Percentiles rank a stretch among this genome's conserved stretches.
phyloP scores from a whole-genome alignment of 805 yeast species.

The Hanseniaspora hatyaiensis region DNA sequence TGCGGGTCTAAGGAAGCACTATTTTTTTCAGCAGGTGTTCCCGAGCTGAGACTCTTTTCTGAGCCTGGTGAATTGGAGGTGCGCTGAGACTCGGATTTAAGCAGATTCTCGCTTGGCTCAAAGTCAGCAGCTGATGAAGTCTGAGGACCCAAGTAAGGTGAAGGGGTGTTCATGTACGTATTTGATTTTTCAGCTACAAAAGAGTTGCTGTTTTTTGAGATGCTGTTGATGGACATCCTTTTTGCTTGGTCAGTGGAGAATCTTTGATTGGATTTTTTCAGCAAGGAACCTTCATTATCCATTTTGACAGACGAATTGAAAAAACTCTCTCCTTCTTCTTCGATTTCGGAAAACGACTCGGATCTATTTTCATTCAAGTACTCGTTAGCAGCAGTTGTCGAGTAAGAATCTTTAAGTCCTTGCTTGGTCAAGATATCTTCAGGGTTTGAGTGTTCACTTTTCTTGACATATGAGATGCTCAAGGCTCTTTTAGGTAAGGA shows the following conservation, averaged over 20 bases:
- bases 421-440: too few relatives aligned
- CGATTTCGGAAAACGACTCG: neutral
- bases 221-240: slow-evolving; percentile 3
- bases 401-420: neutral
- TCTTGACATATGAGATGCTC: slow-evolving; percentile 6
- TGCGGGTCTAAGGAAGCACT: neutral
- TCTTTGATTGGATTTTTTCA: neutral
- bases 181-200: too few relatives aligned
- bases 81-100: neutral
- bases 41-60: neutral
- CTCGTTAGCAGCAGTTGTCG: neutral
- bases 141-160: too few relatives aligned
- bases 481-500: slow-evolving; percentile 7
- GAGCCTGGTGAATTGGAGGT: neutral
- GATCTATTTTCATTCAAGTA: neutral
- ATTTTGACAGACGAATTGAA: neutral
- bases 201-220: neutral
- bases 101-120: too few relatives aligned
- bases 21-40: neutral
- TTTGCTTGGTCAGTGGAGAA: slow-evolving; percentile 14
- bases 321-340: slow-evolving; percentile 3
- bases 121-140: too few relatives aligned
- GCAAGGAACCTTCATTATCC: neutral
- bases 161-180: too few relatives aligned
- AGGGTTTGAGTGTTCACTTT: neutral